phyloP scores from a whole-genome alignment of 306 rosid genomes.

The Quercus alba region DNA sequence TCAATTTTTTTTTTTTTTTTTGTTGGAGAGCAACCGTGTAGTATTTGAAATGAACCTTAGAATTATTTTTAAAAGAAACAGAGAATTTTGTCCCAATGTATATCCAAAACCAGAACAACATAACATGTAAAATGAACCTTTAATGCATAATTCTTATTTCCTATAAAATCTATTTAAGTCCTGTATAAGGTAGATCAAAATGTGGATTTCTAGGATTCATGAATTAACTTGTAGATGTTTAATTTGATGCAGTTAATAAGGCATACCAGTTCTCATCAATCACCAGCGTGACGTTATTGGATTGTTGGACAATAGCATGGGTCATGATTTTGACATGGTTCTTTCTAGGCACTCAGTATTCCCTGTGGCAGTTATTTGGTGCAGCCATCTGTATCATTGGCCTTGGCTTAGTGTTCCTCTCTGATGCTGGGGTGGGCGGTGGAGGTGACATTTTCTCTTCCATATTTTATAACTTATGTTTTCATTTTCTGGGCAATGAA shows the following conservation, averaged over 20 bases:
- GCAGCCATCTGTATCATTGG: slow-evolving; percentile 55
- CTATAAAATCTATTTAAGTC: background rate
- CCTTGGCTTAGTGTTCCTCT: slow-evolving; percentile 60
- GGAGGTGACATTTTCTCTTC: slow-evolving; percentile 41
- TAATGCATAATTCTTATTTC: background rate
- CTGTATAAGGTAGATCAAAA: background rate
- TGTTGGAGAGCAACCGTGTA: no score
- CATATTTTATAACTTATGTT: background rate
- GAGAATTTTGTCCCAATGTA: no score
- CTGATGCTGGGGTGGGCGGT: slow-evolving; percentile 58
- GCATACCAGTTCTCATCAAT: slow-evolving; percentile 66
- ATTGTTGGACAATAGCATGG: slow-evolving; percentile 69
- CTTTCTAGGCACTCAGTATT: slow-evolving; percentile 56
- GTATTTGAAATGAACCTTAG: no score
- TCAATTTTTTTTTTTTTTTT: no score
- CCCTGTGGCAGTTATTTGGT: slow-evolving; percentile 55
- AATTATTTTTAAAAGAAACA: no score
- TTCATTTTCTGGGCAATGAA: background rate
- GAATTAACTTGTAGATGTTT: background rate
- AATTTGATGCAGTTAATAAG: slow-evolving; percentile 53
- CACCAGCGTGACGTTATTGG: slow-evolving; percentile 63
- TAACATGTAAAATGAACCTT: background rate
- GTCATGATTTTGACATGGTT: slow-evolving; percentile 57
- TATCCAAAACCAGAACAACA: no score
- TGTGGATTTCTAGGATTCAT: background rate